Conservation (phyloP, 1,284 basidiomycete species). For the Agroathelia rolfsii region DNA sequence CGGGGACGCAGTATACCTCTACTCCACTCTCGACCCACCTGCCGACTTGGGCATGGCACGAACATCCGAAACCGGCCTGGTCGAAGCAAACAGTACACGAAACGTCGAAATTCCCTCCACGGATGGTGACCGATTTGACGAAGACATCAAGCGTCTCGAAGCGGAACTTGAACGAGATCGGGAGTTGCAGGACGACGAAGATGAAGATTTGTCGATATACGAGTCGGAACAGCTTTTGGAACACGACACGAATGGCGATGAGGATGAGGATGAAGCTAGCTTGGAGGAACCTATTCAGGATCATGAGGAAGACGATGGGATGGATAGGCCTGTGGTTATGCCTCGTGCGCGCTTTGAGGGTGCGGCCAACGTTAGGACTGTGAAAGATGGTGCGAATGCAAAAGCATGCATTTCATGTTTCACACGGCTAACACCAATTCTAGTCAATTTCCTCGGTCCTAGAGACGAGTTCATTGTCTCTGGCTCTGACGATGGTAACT, state of each 20-base stretch:
- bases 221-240: too few relatives aligned
- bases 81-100: too few relatives aligned
- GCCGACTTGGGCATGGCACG: conserved; percentile 13
- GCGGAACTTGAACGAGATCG: conserved; percentile 4
- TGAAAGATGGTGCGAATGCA: conserved; percentile 69
- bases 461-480: conserved; percentile 71
- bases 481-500: conserved; percentile 86
- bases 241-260: conserved; percentile 17
- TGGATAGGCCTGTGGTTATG: conserved; percentile 47
- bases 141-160: conserved; percentile 8
- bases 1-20: conserved; percentile 72
- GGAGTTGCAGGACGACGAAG: conserved; percentile 7
- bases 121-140: conserved; percentile 15
- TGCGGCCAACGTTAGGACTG: conserved; percentile 75
- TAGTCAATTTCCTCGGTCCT: conserved; percentile 80
- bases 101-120: conserved; percentile 16
- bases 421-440: conserved; percentile 1
- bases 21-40: conserved; percentile 68
- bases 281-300: conserved; percentile 17
- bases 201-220: conserved; percentile 12
- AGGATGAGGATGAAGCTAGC: conserved; percentile 15
- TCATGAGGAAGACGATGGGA: conserved; percentile 20
- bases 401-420: background rate
- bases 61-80: too few relatives aligned
- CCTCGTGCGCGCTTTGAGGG: conserved; percentile 67